These are phyloP conservation scores for Endoconidiophora polonica DNA, from an alignment of 2,329 filamentous ascomycete genomes.

Conservation along the genomic window DNA sequence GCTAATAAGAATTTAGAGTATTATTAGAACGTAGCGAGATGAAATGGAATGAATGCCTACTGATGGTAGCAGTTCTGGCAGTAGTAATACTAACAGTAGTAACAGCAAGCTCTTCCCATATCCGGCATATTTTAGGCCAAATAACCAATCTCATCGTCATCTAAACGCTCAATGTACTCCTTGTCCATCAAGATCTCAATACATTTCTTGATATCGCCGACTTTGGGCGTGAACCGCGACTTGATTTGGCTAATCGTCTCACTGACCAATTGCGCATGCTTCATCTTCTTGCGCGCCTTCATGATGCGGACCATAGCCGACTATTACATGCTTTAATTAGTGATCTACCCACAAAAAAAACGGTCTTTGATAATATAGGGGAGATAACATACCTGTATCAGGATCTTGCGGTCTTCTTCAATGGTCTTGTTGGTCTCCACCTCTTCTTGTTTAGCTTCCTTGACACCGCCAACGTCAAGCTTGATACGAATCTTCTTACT, in stretches of 20 bases:
- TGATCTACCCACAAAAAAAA: background rate
- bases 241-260: constrained; percentile 95
- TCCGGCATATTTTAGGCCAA: constrained; percentile 47
- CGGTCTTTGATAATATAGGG: constrained; percentile 15
- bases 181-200: constrained; percentile 98
- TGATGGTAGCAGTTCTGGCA: background rate
- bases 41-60: too few species aligned
- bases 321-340: constrained; percentile 29
- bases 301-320: constrained; percentile 98
- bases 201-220: constrained; percentile 97
- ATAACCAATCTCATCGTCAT: constrained; percentile 88
- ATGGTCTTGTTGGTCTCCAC: constrained; percentile 99
- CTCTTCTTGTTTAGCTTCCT: constrained; percentile 89
- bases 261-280: constrained; percentile 83
- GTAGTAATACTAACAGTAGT: background rate
- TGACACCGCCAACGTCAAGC: constrained; percentile 84
- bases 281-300: constrained; percentile 99
- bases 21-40: too few species aligned
- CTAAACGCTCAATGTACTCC: constrained; percentile 90
- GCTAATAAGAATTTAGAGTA: too few species aligned
- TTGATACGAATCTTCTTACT: constrained; percentile 97
- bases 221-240: constrained; percentile 79
- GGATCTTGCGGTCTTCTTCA: constrained; percentile 89
- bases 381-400: constrained; percentile 66
- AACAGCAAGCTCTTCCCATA: background rate